Base-by-base conservation (phyloP, 495 filamentous ascomycete genomes). In the Xylaria telfairii region DNA sequence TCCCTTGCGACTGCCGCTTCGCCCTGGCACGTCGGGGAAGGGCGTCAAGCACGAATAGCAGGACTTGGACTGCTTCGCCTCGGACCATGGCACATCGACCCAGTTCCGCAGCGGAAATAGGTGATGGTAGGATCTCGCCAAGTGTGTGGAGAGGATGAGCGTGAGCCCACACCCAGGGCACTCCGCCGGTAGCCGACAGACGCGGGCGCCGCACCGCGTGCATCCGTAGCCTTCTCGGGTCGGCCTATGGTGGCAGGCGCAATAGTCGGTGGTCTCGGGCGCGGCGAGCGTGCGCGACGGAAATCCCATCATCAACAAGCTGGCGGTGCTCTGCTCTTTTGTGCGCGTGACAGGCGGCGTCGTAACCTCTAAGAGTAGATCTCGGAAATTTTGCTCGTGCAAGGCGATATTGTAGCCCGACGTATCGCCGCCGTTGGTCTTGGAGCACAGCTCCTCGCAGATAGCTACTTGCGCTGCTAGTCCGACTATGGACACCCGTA, bases 301-400 rank as follows among this genome's bases (percentile, higher is more conserved):
- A 74, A 99, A 99, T 4, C 96, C 96, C 96, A 98, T 98, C 92
- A 94, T 96, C 17, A 99, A 86, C 39, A 98, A 84, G 32, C 92
- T 92, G 46, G 92, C 91, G 56, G 89, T 87, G 70, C 85, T 88
- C 74, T 90, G 88, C 76, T 90, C 90, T 42, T 87, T 81, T 0
- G 90, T 86, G 57, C 92, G 88, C 5, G 93, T 91, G 24, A 92
- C 90, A 2, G 96, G 96, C 3, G 96, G 96, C 10, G 92, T 97
- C 8, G 95, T 98, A 46, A 92, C 87, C 42, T 90, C 89, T 81
- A 98, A 89, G 69, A 98, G 83, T n/a, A 98, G 84, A 70, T 97
- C 94, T 17, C 90, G 88, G 78, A 96, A 96, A 81, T 97, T 91
- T 61, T 91, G 87, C 79, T 99, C 95, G 79, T 98, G 89, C 17